Conservation (phyloP, 2,329 filamentous ascomycete species). For the Epichloe sibirici region DNA sequence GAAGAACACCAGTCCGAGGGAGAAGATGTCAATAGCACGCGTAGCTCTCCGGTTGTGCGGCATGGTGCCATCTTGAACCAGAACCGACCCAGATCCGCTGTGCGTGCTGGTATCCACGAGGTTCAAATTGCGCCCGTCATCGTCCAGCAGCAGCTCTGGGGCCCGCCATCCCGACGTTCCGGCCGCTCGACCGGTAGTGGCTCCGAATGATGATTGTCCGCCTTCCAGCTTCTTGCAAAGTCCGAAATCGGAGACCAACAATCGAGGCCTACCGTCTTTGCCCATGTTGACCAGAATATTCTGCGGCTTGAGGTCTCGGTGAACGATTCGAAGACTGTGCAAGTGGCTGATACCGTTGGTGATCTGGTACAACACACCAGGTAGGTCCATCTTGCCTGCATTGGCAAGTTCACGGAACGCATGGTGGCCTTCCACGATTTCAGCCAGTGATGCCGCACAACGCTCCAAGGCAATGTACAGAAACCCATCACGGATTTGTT, state of each 20-base stretch:
- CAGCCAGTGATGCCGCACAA: conserved; percentile 85
- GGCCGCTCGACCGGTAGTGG: conserved; percentile 84
- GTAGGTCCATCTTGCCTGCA: conserved; percentile 63
- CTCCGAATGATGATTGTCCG: conserved; percentile 86
- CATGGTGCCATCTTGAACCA: conserved; percentile 44
- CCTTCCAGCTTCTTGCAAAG: conserved; percentile 95
- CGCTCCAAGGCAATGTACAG: conserved; percentile 93
- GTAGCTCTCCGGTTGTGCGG: conserved; percentile 66
- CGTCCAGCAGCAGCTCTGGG: conserved; percentile 78
- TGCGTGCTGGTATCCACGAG: conserved; percentile 42
- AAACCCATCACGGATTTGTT: conserved; percentile 79
- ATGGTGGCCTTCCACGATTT: conserved; percentile 69
- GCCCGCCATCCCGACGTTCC: conserved; percentile 96
- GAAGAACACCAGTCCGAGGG: conserved; percentile 93
- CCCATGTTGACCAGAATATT: conserved; percentile 82
- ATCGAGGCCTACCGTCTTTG: conserved; percentile 58
- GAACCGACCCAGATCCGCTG: conserved; percentile 48
- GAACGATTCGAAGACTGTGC: conserved; percentile 86
- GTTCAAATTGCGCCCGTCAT: conserved; percentile 45
- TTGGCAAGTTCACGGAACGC: conserved; percentile 56
- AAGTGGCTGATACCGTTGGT: conserved; percentile 80
- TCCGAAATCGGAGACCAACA: conserved; percentile 95
- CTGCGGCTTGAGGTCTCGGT: conserved; percentile 93
- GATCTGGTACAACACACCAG: conserved; percentile 75
- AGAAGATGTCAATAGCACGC: conserved; percentile 94